Conservation (phyloP, 306 rosid species). For the Pachyrhizus erosus region DNA sequence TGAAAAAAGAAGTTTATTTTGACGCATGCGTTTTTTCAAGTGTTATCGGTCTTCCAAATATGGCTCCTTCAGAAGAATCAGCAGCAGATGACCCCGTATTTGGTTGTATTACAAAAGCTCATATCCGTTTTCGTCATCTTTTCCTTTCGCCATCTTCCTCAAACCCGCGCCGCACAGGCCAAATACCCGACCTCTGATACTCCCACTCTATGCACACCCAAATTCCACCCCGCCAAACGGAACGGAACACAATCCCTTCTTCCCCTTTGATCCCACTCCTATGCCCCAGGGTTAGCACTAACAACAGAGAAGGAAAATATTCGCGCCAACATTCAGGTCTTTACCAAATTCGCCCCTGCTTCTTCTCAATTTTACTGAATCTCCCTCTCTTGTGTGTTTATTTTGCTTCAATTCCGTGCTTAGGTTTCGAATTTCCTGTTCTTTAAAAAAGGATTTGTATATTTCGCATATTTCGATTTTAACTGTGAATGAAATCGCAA, state of each 20-base stretch:
- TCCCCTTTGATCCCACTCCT: conserved; percentile 2
- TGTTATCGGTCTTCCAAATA: conserved; percentile 26
- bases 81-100: conserved; percentile 33
- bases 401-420: not conserved
- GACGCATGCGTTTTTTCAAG: not conserved
- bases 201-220: not conserved
- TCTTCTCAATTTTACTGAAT: conserved; percentile 24
- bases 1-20: not conserved
- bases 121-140: not conserved
- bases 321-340: not conserved
- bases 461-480: not conserved
- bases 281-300: not conserved
- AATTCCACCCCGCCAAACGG: not conserved
- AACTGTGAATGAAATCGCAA: not conserved
- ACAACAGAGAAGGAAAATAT: not conserved
- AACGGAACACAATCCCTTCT: not conserved
- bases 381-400: not conserved
- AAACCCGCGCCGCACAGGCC: conserved; percentile 21
- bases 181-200: not conserved
- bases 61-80: conserved; percentile 40
- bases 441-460: not conserved
- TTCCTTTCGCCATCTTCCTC: not conserved
- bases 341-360: conserved; percentile 1
- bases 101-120: not conserved
- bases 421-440: not conserved